Conservation (phyloP, 2,329 filamentous ascomycete genomes). For the Neofusicoccum ribis region DNA sequence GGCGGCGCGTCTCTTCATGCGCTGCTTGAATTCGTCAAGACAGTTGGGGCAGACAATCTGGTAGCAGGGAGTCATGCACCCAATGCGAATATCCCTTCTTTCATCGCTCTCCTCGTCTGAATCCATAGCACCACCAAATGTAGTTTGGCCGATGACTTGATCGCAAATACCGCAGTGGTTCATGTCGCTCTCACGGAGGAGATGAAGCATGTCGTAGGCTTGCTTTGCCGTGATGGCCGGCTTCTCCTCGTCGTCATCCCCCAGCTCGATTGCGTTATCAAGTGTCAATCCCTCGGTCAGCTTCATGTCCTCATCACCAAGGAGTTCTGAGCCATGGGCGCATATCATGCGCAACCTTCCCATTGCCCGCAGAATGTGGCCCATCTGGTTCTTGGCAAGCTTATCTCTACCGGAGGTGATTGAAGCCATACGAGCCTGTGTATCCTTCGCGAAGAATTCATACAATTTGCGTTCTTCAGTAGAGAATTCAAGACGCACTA, state of each 20-base stretch:
- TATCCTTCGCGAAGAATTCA: constrained; percentile 79
- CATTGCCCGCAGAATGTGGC: constrained; percentile 89
- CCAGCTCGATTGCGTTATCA: constrained; percentile 84
- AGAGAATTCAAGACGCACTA: constrained; percentile 74
- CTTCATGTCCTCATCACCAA: constrained; percentile 80
- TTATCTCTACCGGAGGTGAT: constrained; percentile 65
- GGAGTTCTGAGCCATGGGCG: constrained; percentile 88
- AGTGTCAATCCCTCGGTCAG: constrained; percentile 78
- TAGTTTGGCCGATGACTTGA: constrained; percentile 59
- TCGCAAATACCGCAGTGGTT: constrained; percentile 73
- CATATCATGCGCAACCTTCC: constrained; percentile 86
- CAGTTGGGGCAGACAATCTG: constrained; percentile 81
- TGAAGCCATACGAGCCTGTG: constrained; percentile 75
- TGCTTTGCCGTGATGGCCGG: constrained; percentile 65
- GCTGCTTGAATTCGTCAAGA: constrained; percentile 60
- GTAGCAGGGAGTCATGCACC: constrained; percentile 82
- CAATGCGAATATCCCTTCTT: constrained; percentile 61
- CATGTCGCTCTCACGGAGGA: constrained; percentile 79
- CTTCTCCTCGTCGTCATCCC: constrained; percentile 61
- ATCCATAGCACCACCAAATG: constrained; percentile 45
- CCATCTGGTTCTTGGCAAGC: constrained; percentile 85
- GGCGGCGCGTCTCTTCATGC: constrained; percentile 38
- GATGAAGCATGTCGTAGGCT: constrained; percentile 80
- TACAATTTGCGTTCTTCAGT: constrained; percentile 75
- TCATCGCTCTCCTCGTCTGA: constrained; percentile 56